Evolutionary conservation across 73 alveolate species (phyloP).

Genomic region (Breviolum minutum): DNA sequence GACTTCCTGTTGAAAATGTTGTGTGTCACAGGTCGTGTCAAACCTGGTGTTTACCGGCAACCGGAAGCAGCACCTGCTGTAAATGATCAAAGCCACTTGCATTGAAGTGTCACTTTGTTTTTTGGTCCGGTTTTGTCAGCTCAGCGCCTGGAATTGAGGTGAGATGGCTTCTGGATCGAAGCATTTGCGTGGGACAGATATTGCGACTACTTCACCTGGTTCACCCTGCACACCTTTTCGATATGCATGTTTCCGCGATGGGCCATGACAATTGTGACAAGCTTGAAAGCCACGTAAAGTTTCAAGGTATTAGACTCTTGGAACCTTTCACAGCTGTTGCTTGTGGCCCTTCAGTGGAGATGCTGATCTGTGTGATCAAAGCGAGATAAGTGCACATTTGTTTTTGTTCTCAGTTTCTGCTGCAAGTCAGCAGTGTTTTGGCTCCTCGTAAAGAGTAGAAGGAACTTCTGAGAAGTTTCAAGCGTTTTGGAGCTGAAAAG

Average conservation of each 20-base stretch:
- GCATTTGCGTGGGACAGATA: not conserved
- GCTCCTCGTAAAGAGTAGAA: not conserved
- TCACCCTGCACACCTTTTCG: slow-evolving; percentile 62
- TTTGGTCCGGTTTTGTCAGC: too few relatives aligned
- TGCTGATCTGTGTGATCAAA: slow-evolving; percentile 17
- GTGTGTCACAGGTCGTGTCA: slow-evolving; percentile 38
- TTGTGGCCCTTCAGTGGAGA: not conserved
- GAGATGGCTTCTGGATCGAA: not conserved
- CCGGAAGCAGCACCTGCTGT: slow-evolving; percentile 8
- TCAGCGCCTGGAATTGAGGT: not conserved
- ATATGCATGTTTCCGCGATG: slow-evolving; percentile 45
- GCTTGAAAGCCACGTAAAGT: not conserved
- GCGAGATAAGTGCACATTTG: not conserved
- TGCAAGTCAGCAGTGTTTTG: not conserved
- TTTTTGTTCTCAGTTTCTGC: not conserved
- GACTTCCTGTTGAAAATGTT: not conserved
- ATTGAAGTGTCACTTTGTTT: not conserved
- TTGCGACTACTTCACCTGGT: slow-evolving; percentile 14
- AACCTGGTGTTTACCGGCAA: slow-evolving; percentile 70
- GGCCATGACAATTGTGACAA: not conserved
- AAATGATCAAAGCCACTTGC: not conserved
- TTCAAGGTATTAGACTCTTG: not conserved
- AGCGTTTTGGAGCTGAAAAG: not conserved
- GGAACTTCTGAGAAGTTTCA: slow-evolving; percentile 40
- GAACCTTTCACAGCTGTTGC: not conserved